Evolutionary conservation across 139 green algal genomes (phyloP).

Genomic region (Diplosphaera chodatii): DNA sequence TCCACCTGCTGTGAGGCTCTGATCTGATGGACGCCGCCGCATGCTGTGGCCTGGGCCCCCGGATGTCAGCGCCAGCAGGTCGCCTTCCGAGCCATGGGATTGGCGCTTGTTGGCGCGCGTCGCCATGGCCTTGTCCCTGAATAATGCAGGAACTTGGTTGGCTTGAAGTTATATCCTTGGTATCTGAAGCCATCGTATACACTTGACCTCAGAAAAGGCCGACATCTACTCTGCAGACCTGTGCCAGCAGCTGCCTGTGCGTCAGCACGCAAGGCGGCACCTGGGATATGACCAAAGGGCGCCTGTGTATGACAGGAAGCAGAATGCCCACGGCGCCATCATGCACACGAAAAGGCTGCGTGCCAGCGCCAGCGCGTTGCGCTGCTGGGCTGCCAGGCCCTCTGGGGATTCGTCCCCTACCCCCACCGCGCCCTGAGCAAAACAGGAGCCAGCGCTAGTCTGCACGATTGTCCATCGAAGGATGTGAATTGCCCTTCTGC

Average conservation of each 20-base stretch:
- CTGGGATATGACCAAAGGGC: constrained; percentile 22
- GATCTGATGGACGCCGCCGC: not conserved
- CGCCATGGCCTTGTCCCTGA: not conserved
- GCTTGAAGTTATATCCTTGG: too few relatives aligned
- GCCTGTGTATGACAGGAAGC: constrained; percentile 50
- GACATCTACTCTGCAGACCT: too few relatives aligned
- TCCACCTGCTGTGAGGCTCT: not conserved
- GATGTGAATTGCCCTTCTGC: too few relatives aligned
- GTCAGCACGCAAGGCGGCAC: too few relatives aligned
- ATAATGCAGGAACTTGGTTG: not conserved
- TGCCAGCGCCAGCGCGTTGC: constrained; percentile 42
- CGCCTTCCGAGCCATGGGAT: not conserved
- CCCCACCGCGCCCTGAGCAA: constrained; percentile 13
- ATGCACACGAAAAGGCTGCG: constrained; percentile 57
- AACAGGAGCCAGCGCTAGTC: too few relatives aligned
- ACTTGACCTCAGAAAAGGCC: too few relatives aligned
- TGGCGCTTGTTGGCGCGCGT: not conserved
- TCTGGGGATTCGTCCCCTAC: not conserved
- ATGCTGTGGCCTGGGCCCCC: not conserved
- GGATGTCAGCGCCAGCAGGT: not conserved
- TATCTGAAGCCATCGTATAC: too few relatives aligned
- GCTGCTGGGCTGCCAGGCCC: not conserved
- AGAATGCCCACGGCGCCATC: constrained; percentile 51
- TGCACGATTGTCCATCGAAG: too few relatives aligned
- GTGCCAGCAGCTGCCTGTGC: too few relatives aligned